Evolutionary conservation across 345 rosid species (phyloP).

Genomic region (Nasturtium officinale): DNA sequence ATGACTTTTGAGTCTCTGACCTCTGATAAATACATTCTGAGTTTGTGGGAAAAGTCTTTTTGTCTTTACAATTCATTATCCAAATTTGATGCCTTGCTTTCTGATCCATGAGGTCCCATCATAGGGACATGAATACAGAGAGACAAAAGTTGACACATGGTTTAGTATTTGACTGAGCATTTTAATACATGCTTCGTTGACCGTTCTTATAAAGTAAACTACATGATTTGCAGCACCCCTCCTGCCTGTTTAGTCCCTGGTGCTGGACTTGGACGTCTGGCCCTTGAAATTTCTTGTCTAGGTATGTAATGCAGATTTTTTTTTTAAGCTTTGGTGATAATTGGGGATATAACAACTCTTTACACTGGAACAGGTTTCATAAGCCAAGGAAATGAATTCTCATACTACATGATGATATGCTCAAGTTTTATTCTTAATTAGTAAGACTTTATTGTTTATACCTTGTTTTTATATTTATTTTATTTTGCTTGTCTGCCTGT

Average conservation of each 20-base stretch:
- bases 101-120: neutral
- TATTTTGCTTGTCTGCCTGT: neutral
- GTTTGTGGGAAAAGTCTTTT: neutral
- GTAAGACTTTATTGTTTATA: constrained; percentile 50
- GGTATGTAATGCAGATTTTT: constrained; percentile 52
- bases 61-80: constrained; percentile 4
- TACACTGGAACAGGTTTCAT: constrained; percentile 72
- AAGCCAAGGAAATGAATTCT: constrained; percentile 98
- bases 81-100: constrained; percentile 10
- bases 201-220: constrained; percentile 29
- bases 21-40: constrained; percentile 15
- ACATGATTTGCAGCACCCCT: constrained; percentile 53
- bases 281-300: constrained; percentile 90
- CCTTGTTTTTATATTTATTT: neutral
- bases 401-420: constrained; percentile 99
- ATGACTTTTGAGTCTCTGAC: constrained; percentile 23
- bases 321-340: neutral
- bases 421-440: constrained; percentile 93
- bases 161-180: neutral
- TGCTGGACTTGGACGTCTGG: constrained; percentile 97
- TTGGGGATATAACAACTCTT: constrained; percentile 12
- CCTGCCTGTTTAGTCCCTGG: constrained; percentile 98
- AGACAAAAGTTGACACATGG: neutral
- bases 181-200: constrained; percentile 13
- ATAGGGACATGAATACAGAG: constrained; percentile 4